Evolutionary conservation across 495 filamentous ascomycete genomes (phyloP).

Genomic region (Aspergillus coremiiformis): DNA sequence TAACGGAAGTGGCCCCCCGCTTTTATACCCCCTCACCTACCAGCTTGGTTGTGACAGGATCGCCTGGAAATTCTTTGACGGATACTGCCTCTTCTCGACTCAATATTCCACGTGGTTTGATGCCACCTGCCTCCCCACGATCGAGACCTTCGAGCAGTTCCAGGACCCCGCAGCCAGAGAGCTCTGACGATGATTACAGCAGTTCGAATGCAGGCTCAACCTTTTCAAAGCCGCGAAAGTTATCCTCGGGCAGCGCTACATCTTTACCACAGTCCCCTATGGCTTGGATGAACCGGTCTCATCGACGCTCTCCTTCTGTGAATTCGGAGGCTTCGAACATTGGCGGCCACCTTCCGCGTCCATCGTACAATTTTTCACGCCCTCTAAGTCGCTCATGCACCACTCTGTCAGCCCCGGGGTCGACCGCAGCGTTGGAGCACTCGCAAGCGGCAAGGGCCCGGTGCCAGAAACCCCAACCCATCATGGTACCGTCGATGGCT

Average conservation of each 20-base stretch:
- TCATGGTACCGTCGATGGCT: conserved; percentile 26
- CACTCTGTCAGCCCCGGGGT: conserved; percentile 43
- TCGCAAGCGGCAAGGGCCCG: conserved; percentile 12
- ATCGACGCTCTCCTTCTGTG: conserved; percentile 69
- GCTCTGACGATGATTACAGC: conserved; percentile 56
- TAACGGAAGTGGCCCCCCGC: conserved; percentile 15
- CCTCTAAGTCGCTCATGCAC: conserved; percentile 72
- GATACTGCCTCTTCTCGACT: conserved; percentile 42
- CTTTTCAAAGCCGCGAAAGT: conserved; percentile 48
- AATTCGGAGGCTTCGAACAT: conserved; percentile 65
- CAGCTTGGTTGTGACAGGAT: conserved; percentile 16
- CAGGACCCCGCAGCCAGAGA: conserved; percentile 49
- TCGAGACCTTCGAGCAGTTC: conserved; percentile 50
- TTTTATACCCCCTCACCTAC: conserved; percentile 16
- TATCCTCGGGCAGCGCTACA: conserved; percentile 59
- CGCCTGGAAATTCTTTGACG: conserved; percentile 32
- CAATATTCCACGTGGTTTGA: conserved; percentile 40
- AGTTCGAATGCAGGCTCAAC: conserved; percentile 47
- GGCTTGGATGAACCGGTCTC: conserved; percentile 48
- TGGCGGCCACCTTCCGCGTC: conserved; percentile 58
- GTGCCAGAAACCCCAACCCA: conserved; percentile 32
- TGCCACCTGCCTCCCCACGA: conserved; percentile 52
- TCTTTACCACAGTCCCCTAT: conserved; percentile 57
- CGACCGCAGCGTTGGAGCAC: conserved; percentile 23
- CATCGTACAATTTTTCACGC: conserved; percentile 87